Evolutionary conservation across 352 stramenopile genomes (phyloP).

Genomic region (Pythium insidiosum): DNA sequence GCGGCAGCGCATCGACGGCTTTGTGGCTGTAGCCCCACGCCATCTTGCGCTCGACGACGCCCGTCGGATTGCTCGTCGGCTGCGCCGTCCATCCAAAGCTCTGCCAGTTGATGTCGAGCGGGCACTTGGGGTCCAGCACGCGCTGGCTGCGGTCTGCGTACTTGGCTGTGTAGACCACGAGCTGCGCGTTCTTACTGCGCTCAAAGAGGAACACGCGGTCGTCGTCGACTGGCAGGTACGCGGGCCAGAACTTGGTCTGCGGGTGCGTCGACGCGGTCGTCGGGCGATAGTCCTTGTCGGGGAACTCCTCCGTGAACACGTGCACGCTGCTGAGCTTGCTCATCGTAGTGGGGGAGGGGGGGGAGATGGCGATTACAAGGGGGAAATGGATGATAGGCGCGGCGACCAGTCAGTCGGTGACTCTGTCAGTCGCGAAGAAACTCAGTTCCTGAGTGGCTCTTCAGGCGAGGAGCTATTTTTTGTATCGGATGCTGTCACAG

Average conservation of each 20-base stretch:
- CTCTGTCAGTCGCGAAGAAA: no score
- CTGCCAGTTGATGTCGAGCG: conserved; percentile 78
- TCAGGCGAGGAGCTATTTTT: no score
- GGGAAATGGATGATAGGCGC: no score
- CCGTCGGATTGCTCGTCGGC: conserved; percentile 54
- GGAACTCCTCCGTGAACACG: conserved; percentile 65
- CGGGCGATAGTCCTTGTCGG: conserved; percentile 54
- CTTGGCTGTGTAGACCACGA: conserved; percentile 70
- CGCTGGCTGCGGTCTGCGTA: conserved; percentile 40
- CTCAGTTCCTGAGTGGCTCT: no score
- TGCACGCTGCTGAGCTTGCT: conserved; percentile 12
- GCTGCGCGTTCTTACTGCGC: conserved; percentile 74
- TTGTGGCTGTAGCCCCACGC: conserved; percentile 72
- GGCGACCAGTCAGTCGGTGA: no score
- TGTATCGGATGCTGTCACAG: no score
- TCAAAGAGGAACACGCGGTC: conserved; percentile 70
- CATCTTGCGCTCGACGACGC: conserved; percentile 56
- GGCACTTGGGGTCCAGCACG: conserved; percentile 48
- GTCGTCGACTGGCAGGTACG: conserved; percentile 48
- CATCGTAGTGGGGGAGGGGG: not conserved
- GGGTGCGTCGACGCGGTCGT: conserved; percentile 47
- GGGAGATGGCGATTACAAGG: no score
- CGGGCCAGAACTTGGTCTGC: conserved; percentile 60
- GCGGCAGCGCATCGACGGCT: conserved; percentile 1
- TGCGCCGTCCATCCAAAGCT: conserved; percentile 69